Evolutionary conservation across 352 stramenopile genomes (phyloP), one percentile per base, ranked within the genome.

Genomic region (Phytophthora litchii): DNA sequence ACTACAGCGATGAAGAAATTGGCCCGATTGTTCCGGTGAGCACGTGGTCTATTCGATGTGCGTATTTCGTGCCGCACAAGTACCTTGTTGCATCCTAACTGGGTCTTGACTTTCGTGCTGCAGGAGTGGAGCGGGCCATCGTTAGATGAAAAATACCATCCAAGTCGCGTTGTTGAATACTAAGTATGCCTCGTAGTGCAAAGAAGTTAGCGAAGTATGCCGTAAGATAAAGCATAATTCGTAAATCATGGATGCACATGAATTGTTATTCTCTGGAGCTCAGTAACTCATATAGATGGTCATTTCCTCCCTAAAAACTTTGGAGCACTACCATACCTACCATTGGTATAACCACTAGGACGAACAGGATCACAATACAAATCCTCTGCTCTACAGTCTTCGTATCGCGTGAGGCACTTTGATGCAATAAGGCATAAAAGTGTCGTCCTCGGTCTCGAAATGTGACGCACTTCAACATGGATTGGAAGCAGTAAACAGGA

Each of bases 381-480:
- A n/a, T n/a, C n/a, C n/a, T n/a, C n/a, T n/a, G n/a, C n/a, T n/a
- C n/a, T n/a, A n/a, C n/a, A n/a, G n/a, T n/a, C n/a, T n/a, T n/a
- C 23, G 23, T 27, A 27, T 27, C 5, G 8, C 42, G 42, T 49
- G 25, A 49, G 23, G 37, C 27, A 19, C 11, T 3, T 19, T n/a
- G n/a, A 21, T 5, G 23, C 23, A 5, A 3, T 27, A 27, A 5
- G 23, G 23, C 23, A 27, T 27, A 3, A 3, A 21, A 17, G 14
- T 52, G 44, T 52, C 44, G 11, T 52, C 44, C 9, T 52, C 12
- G 29, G 27, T n/a, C 1, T 41, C 16, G 29, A 29, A 52, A 41
- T 16, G 19, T 29, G 44, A 41, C 29, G 21, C 21, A 46, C 48
- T 56, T 56, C 36, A 56, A 56, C 29, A 27, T 48, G 16, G 17